phyloP scores from a whole-genome alignment of 1,139 yeast genomes.

The Saccharomyces hybrid region DNA sequence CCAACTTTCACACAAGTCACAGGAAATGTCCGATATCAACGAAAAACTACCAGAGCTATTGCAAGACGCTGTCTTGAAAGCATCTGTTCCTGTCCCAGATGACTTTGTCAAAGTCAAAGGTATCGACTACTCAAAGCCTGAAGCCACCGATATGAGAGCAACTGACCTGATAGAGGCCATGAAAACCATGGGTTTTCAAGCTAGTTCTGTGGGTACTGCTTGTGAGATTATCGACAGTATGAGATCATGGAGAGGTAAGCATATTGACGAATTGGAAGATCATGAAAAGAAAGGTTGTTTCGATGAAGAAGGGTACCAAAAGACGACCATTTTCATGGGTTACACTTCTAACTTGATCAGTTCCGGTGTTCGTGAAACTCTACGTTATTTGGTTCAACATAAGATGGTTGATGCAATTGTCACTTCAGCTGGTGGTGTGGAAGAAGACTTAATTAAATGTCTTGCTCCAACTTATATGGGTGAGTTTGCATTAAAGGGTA shows the following conservation, averaged over 20 bases:
- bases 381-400: conserved; percentile 82
- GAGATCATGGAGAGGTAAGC: conserved; percentile 88
- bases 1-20: neutral
- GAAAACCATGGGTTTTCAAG: conserved; percentile 98
- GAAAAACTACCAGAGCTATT: conserved; percentile 54
- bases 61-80: conserved; percentile 81
- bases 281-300: conserved; percentile 67
- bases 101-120: conserved; percentile 74
- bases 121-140: conserved; percentile 73
- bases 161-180: conserved; percentile 69
- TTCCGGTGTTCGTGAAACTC: conserved; percentile 86
- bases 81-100: conserved; percentile 79
- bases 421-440: conserved; percentile 95
- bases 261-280: conserved; percentile 54
- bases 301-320: conserved; percentile 75
- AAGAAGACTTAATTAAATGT: conserved; percentile 92
- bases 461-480: conserved; percentile 94
- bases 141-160: conserved; percentile 65
- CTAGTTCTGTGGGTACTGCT: conserved; percentile 74
- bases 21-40: conserved; percentile 19
- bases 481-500: conserved; percentile 76
- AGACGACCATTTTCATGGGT: conserved; percentile 87
- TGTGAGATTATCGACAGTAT: conserved; percentile 86
- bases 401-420: conserved; percentile 93
- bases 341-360: conserved; percentile 95